phyloP scores from a whole-genome alignment of 179 eudicot genomes.

The Silene noctiflora region DNA sequence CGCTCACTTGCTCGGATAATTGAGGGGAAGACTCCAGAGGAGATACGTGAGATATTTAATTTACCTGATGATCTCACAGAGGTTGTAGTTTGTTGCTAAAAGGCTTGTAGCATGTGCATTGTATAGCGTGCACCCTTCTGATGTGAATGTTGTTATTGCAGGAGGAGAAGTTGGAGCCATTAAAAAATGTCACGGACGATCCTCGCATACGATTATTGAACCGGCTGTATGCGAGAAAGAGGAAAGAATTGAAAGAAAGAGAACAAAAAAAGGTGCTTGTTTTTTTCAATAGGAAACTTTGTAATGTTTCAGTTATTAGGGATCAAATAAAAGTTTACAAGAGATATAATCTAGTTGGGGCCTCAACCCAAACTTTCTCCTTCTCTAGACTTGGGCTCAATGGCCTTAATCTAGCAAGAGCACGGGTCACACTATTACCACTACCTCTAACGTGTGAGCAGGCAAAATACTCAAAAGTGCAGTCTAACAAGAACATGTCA shows the following conservation, averaged over 20 bases:
- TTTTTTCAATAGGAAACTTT: background rate
- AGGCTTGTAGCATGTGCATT: conserved; percentile 5
- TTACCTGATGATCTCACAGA: conserved; percentile 82
- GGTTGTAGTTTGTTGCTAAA: conserved; percentile 37
- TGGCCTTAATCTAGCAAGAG: background rate
- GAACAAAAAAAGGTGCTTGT: conserved; percentile 48
- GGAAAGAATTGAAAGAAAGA: conserved; percentile 70
- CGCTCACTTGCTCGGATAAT: conserved; percentile 73
- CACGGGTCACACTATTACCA: background rate
- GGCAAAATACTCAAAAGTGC: background rate
- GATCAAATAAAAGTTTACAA: background rate
- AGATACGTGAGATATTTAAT: conserved; percentile 69
- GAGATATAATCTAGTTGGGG: background rate
- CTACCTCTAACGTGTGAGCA: background rate
- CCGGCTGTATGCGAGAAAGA: conserved; percentile 82
- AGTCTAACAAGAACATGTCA: no score
- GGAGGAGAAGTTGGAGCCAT: conserved; percentile 89
- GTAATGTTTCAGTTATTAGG: background rate
- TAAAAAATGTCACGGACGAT: conserved; percentile 73
- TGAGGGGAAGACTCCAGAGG: conserved; percentile 73
- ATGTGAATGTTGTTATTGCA: conserved; percentile 31
- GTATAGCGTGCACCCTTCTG: conserved; percentile 18
- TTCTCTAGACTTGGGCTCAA: background rate
- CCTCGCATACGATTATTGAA: conserved; percentile 72
- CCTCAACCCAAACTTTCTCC: background rate